These are phyloP conservation scores for Gossypium turneri DNA, from an alignment of 345 rosid species.

Conservation along the genomic window DNA sequence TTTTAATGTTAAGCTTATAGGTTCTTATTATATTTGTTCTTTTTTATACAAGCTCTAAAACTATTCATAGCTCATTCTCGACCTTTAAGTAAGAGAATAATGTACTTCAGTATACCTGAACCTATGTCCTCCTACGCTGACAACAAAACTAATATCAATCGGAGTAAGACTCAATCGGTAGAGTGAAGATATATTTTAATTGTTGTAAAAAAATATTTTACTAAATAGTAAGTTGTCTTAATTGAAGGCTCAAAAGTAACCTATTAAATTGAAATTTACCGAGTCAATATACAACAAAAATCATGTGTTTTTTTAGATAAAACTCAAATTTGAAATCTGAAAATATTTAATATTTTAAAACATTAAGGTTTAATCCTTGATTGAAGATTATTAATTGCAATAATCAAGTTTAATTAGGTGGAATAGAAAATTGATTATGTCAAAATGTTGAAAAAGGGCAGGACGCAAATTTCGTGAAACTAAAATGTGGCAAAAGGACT, in stretches of 20 bases:
- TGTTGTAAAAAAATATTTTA: background rate
- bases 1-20: too few species aligned
- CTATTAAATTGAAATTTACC: background rate
- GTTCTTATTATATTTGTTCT: too few species aligned
- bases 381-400: background rate
- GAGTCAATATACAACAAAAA: background rate
- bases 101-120: rapidly evolving
- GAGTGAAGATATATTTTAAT: background rate
- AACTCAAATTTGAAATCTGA: too few species aligned
- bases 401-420: conserved; percentile 10
- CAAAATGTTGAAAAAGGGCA: background rate
- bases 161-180: too few species aligned
- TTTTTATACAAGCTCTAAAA: rapidly evolving
- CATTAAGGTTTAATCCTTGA: background rate
- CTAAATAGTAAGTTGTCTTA: background rate
- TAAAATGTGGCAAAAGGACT: background rate
- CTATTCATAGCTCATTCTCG: rapidly evolving
- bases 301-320: too few species aligned
- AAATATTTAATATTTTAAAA: too few species aligned
- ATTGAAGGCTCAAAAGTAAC: background rate
- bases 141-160: too few species aligned
- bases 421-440: background rate
- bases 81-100: too few species aligned
- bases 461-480: background rate
- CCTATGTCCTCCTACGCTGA: too few species aligned